Percentiles rank a stretch among this genome's conserved stretches.
Conservation (phyloP, 2,329 filamentous ascomycete species). For the Aspergillus versicolor region DNA sequence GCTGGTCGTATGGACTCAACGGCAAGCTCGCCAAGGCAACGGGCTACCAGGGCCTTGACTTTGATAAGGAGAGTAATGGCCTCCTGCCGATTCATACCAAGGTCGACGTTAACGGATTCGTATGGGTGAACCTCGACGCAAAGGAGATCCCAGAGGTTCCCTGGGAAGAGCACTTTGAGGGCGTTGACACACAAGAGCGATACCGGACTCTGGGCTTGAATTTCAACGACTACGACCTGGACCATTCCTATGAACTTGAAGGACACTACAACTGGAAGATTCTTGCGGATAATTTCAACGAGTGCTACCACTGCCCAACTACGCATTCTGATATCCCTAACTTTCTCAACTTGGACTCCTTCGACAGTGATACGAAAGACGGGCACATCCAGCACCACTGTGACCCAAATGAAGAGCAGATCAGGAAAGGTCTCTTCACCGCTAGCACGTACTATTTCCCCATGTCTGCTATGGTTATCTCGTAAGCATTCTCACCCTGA, state of each 20-base stretch:
- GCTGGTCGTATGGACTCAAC: neutral
- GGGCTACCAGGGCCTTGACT: neutral
- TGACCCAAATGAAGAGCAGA: neutral
- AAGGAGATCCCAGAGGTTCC: neutral
- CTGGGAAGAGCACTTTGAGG: neutral
- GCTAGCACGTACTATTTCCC: neutral
- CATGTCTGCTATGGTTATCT: neutral
- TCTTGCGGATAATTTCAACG: neutral
- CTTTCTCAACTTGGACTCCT: neutral
- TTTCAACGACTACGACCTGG: neutral
- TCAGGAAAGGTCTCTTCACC: neutral
- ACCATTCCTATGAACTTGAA: neutral
- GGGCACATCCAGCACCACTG: neutral
- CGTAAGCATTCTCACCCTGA: neutral
- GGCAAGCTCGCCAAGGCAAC: neutral
- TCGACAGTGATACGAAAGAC: neutral
- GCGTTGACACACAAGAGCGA: neutral
- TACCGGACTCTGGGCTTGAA: neutral
- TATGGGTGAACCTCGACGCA: neutral
- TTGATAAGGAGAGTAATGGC: neutral
- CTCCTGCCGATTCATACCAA: neutral
- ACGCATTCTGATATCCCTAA: neutral
- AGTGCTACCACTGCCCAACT: neutral
- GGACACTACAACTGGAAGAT: neutral
- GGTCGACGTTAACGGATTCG: neutral